Percentiles rank a stretch among this genome's conserved stretches.
Evolutionary conservation across 345 rosid species (phyloP).

Genomic region (Camelina sativa): DNA sequence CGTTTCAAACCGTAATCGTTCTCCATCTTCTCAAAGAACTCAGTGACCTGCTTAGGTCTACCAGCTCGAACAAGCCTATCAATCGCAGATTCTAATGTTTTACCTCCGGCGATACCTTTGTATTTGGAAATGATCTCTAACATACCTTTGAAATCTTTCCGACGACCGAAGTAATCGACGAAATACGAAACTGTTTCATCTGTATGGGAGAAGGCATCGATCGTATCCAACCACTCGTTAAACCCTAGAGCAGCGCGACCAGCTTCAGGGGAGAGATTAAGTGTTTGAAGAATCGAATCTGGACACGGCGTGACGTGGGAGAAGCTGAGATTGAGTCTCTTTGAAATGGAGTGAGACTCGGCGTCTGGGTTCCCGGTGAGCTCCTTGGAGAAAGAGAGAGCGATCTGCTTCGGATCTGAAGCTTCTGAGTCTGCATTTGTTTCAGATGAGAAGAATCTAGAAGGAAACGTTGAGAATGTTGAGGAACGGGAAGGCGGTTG

Average conservation of each 20-base stretch:
- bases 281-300: constrained; percentile 59
- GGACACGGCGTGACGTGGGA: constrained; percentile 76
- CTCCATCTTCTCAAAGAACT: constrained; percentile 82
- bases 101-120: constrained; percentile 59
- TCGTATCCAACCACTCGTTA: constrained; percentile 65
- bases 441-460: constrained; percentile 48
- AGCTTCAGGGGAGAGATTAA: constrained; percentile 73
- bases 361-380: constrained; percentile 52
- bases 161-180: constrained; percentile 82
- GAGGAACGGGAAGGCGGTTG: constrained; percentile 10
- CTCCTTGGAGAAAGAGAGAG: constrained; percentile 72
- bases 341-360: constrained; percentile 59
- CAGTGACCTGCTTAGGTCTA: constrained; percentile 66
- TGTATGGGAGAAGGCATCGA: constrained; percentile 52
- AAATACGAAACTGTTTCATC: constrained; percentile 84
- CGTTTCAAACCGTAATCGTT: constrained; percentile 74
- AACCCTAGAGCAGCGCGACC: constrained; percentile 81
- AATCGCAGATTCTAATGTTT: constrained; percentile 57
- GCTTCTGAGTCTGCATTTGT: constrained; percentile 40
- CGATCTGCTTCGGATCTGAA: constrained; percentile 48
- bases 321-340: constrained; percentile 70
- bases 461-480: constrained; percentile 34
- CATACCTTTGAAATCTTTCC: constrained; percentile 87
- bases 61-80: constrained; percentile 85
- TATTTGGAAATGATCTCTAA: constrained; percentile 60